Conservation (phyloP, 2,329 filamentous ascomycete genomes). For the Colletotrichum sp. region DNA sequence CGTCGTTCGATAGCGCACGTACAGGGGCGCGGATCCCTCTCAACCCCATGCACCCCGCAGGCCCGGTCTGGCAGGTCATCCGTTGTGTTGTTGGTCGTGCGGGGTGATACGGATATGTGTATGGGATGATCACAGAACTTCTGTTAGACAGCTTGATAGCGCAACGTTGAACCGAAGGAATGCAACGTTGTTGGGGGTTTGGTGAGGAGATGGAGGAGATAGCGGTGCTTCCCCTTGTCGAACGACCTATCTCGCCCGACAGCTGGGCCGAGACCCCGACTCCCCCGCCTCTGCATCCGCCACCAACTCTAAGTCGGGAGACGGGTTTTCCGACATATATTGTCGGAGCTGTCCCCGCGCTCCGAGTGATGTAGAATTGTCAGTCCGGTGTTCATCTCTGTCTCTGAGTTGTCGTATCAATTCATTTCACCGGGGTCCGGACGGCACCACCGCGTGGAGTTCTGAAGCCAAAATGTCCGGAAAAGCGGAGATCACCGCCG, state of each 20-base stretch:
- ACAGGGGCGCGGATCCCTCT: constrained; percentile 2
- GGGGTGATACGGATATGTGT: constrained; percentile 2
- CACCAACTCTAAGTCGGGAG: constrained; percentile 5
- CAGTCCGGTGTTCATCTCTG: not conserved
- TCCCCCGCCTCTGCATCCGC: constrained; percentile 7
- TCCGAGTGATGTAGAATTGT: no score
- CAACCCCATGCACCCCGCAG: constrained; percentile 13
- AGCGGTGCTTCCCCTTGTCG: not conserved
- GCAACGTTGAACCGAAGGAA: constrained; percentile 6
- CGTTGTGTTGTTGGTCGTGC: not conserved
- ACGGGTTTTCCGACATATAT: not conserved
- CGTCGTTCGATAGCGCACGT: constrained; percentile 1
- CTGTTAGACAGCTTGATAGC: not conserved
- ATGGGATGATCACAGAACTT: constrained; percentile 1
- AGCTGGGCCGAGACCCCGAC: constrained; percentile 12
- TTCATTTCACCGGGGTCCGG: not conserved
- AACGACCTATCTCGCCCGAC: constrained; percentile 4
- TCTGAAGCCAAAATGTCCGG: constrained; percentile 8
- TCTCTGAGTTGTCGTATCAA: not conserved
- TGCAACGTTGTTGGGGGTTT: constrained; percentile 14
- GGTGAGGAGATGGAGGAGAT: not conserved
- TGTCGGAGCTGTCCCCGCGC: not conserved
- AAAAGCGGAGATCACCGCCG: constrained; percentile 7
- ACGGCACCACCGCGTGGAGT: not conserved
- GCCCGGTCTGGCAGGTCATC: constrained; percentile 9